phyloP scores from a whole-genome alignment of 176 grass and related monocot genomes.

The Chrysopogon serrulatus region DNA sequence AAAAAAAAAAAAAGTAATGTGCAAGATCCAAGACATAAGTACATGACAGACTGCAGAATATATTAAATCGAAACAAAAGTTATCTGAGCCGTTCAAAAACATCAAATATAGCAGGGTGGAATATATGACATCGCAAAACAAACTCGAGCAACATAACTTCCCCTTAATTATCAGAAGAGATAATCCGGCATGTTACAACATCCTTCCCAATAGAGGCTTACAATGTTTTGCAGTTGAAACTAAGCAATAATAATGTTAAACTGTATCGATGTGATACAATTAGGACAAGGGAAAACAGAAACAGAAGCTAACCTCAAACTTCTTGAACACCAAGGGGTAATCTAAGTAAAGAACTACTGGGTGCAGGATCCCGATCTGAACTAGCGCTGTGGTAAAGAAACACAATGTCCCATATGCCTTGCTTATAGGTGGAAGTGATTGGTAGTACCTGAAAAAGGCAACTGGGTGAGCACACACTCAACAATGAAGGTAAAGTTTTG shows the following conservation, averaged over 20 bases:
- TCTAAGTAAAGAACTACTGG: background rate
- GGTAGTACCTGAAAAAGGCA: conserved; percentile 75
- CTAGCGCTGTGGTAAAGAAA: conserved; percentile 51
- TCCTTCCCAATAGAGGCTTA: background rate
- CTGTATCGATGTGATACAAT: background rate
- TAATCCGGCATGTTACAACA: background rate
- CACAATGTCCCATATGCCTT: conserved; percentile 88
- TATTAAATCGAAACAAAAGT: background rate
- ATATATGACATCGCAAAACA: background rate
- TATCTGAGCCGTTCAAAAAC: background rate
- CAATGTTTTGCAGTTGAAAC: background rate
- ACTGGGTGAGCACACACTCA: background rate
- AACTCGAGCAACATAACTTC: background rate
- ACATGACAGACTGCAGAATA: background rate
- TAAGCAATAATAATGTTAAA: background rate
- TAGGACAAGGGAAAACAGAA: background rate
- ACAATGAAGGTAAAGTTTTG: no score
- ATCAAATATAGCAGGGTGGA: background rate
- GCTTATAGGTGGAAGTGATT: conserved; percentile 88
- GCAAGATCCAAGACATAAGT: background rate
- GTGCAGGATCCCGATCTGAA: conserved; percentile 29
- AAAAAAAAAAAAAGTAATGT: conserved; percentile 1
- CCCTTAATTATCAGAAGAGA: background rate
- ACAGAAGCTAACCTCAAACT: conserved; percentile 56
- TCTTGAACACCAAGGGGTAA: conserved; percentile 47